Percentiles rank a stretch among this genome's conserved stretches.
Conservation (phyloP, 73 alveolate species). For the Durusdinium trenchii region DNA sequence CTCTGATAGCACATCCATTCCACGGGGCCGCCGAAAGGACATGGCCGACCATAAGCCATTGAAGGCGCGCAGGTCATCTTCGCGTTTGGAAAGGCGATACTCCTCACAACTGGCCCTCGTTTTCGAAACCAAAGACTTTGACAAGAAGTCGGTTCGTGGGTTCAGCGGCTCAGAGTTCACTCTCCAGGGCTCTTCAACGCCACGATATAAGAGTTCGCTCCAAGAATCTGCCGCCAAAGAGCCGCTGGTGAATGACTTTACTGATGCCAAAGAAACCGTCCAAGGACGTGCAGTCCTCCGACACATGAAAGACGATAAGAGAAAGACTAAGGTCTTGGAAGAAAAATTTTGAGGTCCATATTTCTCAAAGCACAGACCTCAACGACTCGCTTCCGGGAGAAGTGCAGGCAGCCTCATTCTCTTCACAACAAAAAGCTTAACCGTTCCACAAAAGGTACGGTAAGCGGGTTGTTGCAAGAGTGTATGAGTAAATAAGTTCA, state of each 20-base stretch:
- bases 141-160: conserved; percentile 4
- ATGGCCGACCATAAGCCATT: conserved; percentile 64
- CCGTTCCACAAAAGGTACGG: too few relatives aligned
- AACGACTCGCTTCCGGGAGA: conserved; percentile 34
- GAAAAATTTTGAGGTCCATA: too few relatives aligned
- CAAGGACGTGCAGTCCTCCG: conserved; percentile 64
- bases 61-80: conserved; percentile 65
- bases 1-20: conserved; percentile 41
- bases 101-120: conserved; percentile 3
- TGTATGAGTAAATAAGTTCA: too few relatives aligned
- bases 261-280: conserved; percentile 75
- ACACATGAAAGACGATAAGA: neutral
- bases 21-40: conserved; percentile 69
- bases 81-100: conserved; percentile 44
- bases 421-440: too few relatives aligned
- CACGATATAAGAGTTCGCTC: conserved; percentile 38
- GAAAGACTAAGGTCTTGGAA: neutral
- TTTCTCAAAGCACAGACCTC: neutral
- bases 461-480: too few relatives aligned
- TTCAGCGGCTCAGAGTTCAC: neutral
- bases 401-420: conserved; percentile 20
- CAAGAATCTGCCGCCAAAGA: conserved; percentile 47
- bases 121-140: conserved; percentile 24
- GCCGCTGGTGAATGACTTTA: conserved; percentile 53
- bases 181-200: neutral